Evolutionary conservation across 129 eudicot genomes (phyloP), one percentile per base, ranked within the genome.

Genomic region (Silybum marianum): DNA sequence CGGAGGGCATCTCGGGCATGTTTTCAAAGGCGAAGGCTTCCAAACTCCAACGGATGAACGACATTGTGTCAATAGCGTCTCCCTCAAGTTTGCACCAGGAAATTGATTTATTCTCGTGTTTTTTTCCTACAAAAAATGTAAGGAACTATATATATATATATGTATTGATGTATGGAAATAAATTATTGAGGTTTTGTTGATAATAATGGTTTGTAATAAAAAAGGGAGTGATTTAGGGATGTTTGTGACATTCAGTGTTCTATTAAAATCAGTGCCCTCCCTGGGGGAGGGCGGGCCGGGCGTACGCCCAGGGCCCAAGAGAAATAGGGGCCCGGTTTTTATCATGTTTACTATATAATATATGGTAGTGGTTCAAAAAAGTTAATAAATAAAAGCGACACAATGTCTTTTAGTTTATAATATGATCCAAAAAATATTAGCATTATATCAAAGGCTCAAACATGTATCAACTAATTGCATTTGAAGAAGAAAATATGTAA

Each of bases 1-100:
- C 85, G 98, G 99, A 14, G 99, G 98, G 65, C 97, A 94, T 86
- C 98, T 94, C 38, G 98, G 98, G 21, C 97, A 91, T 77, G 97
- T 94, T 19, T 94, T 94, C 79, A 94, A 94, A 89, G 98, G 97
- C n/a, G 98, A 94, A 94, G 89, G 98, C 14, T 94, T 94, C 40
- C 89, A 76, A 1, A 92, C 96, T 0, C 97, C 98, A 1, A 91
- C 95, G 0, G 90, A 92, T 34, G 98, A 91, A 70, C 95, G 98
- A 40, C 98, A 94, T 80, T 94, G 98, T 80, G 98, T 94, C 75
- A 94, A 94, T 77, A 94, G 98, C 85, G 69, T 91, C 78, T 94
- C 98, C 13, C 90, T 94, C 81, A 94, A 90, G 89, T 94, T 91
- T 74, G 62, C 89, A 67, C 89, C 93, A 0, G 93, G 48, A 70